These are phyloP conservation scores for Wickerhamomyces rabaulensis DNA, from an alignment of 805 yeast species.

Conservation along the genomic window DNA sequence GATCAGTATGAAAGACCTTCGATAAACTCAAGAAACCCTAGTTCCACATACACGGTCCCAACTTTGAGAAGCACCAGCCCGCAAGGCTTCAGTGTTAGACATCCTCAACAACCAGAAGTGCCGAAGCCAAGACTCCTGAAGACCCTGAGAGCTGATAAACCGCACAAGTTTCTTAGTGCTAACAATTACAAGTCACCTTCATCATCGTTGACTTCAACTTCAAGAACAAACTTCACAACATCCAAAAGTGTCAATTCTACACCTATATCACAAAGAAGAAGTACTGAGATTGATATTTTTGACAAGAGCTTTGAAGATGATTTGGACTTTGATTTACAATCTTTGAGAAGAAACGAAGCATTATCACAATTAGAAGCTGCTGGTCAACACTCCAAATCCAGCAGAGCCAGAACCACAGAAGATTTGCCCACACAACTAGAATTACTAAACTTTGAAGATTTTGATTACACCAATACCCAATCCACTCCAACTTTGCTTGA, in stretches of 20 bases:
- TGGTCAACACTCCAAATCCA: slow-evolving; percentile 14
- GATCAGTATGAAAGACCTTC: slow-evolving; percentile 1
- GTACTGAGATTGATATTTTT: slow-evolving; percentile 16
- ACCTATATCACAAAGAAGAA: slow-evolving; percentile 3
- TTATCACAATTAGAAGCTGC: slow-evolving; percentile 22
- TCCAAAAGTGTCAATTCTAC: neutral
- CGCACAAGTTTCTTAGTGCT: slow-evolving; percentile 10
- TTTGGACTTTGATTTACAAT: slow-evolving; percentile 14
- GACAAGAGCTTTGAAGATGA: slow-evolving; percentile 22
- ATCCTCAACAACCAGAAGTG: slow-evolving; percentile 5
- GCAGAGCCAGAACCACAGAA: slow-evolving; percentile 11
- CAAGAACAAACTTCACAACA: neutral
- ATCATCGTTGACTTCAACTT: neutral
- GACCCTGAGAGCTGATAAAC: slow-evolving; percentile 28
- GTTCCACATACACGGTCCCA: slow-evolving; percentile 14
- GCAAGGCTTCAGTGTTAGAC: slow-evolving; percentile 22
- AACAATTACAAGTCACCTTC: slow-evolving; percentile 6
- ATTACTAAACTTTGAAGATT: slow-evolving; percentile 4
- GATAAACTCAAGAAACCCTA: neutral
- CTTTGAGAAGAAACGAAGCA: slow-evolving; percentile 20
- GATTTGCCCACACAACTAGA: neutral
- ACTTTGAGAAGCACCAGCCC: slow-evolving; percentile 21
- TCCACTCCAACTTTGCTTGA: slow-evolving; percentile 1
- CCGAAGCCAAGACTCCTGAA: slow-evolving; percentile 25
- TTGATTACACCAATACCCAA: neutral